Evolutionary conservation across 2,329 filamentous ascomycete genomes (phyloP).

Genomic region (Penicillium sp.): DNA sequence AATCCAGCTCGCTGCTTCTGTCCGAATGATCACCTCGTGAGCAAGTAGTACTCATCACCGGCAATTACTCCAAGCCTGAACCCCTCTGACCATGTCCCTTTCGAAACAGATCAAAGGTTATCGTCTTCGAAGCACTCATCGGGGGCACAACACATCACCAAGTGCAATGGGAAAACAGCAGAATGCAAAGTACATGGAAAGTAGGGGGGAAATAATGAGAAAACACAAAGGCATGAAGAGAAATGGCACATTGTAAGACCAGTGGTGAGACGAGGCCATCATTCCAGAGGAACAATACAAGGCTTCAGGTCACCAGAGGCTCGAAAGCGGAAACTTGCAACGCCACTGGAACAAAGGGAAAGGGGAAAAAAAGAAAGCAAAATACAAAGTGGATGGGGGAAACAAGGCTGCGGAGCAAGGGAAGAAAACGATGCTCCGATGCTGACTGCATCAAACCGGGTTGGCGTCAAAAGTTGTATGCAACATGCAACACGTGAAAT

Average conservation of each 20-base stretch:
- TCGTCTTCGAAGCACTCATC: not conserved
- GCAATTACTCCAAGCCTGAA: not conserved
- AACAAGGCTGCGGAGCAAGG: not conserved
- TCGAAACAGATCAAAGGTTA: not conserved
- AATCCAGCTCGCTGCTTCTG: not conserved
- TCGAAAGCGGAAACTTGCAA: not conserved
- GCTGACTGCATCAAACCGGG: constrained; percentile 16
- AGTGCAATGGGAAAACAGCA: constrained; percentile 1
- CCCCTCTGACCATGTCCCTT: not conserved
- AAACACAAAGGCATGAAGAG: constrained; percentile 16
- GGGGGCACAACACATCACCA: constrained; percentile 1
- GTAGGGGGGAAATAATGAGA: constrained; percentile 9
- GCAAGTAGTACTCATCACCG: not conserved
- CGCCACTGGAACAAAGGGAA: not conserved
- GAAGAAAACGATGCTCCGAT: constrained; percentile 1
- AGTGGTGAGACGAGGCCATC: not conserved
- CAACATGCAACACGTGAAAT: constrained; percentile 20
- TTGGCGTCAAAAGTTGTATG: constrained; percentile 16
- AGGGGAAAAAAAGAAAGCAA: constrained; percentile 3
- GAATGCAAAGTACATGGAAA: constrained; percentile 11
- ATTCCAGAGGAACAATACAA: not conserved
- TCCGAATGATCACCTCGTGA: not conserved
- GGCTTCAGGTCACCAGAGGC: not conserved
- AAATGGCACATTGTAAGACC: not conserved
- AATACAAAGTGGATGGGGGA: constrained; percentile 5